phyloP scores from a whole-genome alignment of 495 filamentous ascomycete genomes.

The Trypethelium eluteriae region DNA sequence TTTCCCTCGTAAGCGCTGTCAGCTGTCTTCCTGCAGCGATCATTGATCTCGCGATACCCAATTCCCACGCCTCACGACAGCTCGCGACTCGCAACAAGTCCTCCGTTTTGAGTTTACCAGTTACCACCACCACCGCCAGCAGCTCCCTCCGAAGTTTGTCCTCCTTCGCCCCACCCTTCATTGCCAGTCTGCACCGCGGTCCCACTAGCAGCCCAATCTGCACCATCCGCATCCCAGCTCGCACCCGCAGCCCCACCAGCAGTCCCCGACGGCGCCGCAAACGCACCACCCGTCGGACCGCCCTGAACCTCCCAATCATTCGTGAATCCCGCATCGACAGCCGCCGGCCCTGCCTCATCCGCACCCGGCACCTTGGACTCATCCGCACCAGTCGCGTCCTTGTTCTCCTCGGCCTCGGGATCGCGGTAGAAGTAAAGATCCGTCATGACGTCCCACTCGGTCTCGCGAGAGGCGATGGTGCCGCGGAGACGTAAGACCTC shows the following conservation, averaged over 20 bases:
- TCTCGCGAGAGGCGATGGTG: slow-evolving; percentile 86
- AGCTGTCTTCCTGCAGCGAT: slow-evolving; percentile 41
- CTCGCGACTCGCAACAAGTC: neutral
- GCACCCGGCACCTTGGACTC: slow-evolving; percentile 58
- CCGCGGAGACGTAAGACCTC: slow-evolving; percentile 98
- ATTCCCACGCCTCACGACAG: slow-evolving; percentile 5
- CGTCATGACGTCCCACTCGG: slow-evolving; percentile 96
- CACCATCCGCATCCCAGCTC: slow-evolving; percentile 74
- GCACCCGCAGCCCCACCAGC: slow-evolving; percentile 46
- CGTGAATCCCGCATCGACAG: slow-evolving; percentile 73
- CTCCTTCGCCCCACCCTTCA: slow-evolving; percentile 62
- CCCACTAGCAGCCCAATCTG: slow-evolving; percentile 62
- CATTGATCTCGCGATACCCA: slow-evolving; percentile 5
- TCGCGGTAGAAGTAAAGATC: slow-evolving; percentile 99
- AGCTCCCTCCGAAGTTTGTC: slow-evolving; percentile 32
- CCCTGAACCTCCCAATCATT: slow-evolving; percentile 67
- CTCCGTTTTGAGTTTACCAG: slow-evolving; percentile 53
- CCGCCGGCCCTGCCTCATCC: slow-evolving; percentile 74
- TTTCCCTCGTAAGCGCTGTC: slow-evolving; percentile 94
- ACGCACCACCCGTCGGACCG: slow-evolving; percentile 49
- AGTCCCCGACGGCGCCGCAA: slow-evolving; percentile 54
- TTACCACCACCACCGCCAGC: slow-evolving; percentile 38
- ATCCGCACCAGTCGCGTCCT: slow-evolving; percentile 52
- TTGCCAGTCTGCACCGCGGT: slow-evolving; percentile 47
- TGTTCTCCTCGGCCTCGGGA: slow-evolving; percentile 95